Evolutionary conservation across 208 protist genomes (phyloP).

Genomic region (Acanthamoeba quina): DNA sequence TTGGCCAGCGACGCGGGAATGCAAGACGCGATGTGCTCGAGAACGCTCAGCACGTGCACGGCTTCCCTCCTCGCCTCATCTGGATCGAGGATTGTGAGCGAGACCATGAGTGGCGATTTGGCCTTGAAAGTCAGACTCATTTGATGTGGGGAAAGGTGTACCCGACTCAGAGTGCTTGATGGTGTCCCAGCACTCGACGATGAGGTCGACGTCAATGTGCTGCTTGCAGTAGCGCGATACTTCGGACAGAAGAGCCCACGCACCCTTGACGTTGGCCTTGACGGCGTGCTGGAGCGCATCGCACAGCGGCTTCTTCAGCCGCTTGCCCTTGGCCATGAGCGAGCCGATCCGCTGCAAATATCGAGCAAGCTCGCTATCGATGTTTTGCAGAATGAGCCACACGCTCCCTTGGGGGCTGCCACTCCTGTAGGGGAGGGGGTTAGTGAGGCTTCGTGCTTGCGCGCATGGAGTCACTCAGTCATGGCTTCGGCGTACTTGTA

Average conservation of each 20-base stretch:
- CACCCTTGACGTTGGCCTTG: slow-evolving; percentile 42
- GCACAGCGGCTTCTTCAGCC: slow-evolving; percentile 47
- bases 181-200: slow-evolving; percentile 51
- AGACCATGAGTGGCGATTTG: too few species aligned
- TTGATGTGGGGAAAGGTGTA: neutral
- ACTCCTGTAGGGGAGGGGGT: neutral
- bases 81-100: neutral
- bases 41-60: slow-evolving; percentile 15
- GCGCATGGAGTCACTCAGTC: too few species aligned
- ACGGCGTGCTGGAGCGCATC: slow-evolving; percentile 67
- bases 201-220: neutral
- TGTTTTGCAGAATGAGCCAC: slow-evolving; percentile 66
- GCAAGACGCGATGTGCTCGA: slow-evolving; percentile 38
- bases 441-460: neutral
- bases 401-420: slow-evolving; percentile 2
- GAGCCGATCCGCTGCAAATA: slow-evolving; percentile 60
- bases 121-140: neutral
- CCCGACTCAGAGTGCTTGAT: slow-evolving; percentile 47
- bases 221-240: slow-evolving; percentile 55
- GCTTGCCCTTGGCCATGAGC: slow-evolving; percentile 57
- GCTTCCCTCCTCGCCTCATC: slow-evolving; percentile 44
- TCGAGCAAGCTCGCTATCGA: slow-evolving; percentile 38
- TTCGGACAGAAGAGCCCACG: slow-evolving; percentile 45
- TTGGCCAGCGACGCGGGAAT: neutral
- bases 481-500: too few species aligned